These are phyloP conservation scores for Penicillium robsamsonii DNA, from an alignment of 495 filamentous ascomycete genomes.

Conservation along the genomic window DNA sequence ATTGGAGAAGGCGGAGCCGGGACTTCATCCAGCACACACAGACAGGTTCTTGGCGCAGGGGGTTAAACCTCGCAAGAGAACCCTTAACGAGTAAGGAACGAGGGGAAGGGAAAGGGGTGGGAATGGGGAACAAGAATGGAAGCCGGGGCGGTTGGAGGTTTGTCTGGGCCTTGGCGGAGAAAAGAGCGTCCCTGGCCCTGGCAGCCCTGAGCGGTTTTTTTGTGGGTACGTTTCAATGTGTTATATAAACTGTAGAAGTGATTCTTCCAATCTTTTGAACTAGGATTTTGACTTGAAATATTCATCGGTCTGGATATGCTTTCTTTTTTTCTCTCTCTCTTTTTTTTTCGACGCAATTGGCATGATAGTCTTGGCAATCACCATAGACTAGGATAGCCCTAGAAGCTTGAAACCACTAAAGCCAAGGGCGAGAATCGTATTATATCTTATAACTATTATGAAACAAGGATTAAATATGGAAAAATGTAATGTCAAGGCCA, in stretches of 20 bases:
- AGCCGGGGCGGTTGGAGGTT: conserved; percentile 13
- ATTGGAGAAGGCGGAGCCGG: conserved; percentile 45
- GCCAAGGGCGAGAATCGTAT: not conserved
- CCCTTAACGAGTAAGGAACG: conserved; percentile 17
- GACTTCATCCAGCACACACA: conserved; percentile 40
- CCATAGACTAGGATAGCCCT: not conserved
- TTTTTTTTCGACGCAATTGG: conserved; percentile 16
- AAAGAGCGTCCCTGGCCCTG: conserved; percentile 3
- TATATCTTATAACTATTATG: not conserved
- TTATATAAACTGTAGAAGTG: not conserved
- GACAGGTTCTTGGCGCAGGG: conserved; percentile 29
- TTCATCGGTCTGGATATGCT: not conserved
- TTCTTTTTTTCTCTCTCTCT: not conserved
- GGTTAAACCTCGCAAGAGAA: conserved; percentile 16
- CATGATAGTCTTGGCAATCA: conserved; percentile 13
- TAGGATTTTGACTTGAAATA: not conserved
- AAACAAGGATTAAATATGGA: not conserved
- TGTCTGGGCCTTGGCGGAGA: conserved; percentile 12
- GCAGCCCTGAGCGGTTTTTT: conserved; percentile 5
- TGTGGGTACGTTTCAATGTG: not conserved
- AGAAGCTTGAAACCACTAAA: not conserved
- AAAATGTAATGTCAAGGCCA: not conserved
- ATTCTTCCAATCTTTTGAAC: not conserved
- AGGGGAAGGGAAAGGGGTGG: conserved; percentile 10
- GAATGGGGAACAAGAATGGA: conserved; percentile 17